phyloP scores from a whole-genome alignment of 352 stramenopile genomes.

The Globisporangium radiosum region DNA sequence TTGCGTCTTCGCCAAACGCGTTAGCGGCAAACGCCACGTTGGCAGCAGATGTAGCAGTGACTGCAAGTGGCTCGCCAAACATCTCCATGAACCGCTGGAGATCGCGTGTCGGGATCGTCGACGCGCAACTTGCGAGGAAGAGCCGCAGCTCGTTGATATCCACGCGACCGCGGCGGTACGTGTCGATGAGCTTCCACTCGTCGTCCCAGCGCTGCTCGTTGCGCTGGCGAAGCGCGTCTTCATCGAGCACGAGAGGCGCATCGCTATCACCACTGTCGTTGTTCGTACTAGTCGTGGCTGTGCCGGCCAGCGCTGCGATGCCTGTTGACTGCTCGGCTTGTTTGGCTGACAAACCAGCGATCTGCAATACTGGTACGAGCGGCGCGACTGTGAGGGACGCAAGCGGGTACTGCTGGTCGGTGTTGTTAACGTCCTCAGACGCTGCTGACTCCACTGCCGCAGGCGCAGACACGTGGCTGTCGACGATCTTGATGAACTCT shows the following conservation, averaged over 20 bases:
- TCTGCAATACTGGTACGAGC: constrained; percentile 1
- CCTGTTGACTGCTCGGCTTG: not conserved
- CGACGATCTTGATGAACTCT: constrained; percentile 76
- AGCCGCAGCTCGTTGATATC: constrained; percentile 31
- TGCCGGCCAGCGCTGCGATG: not conserved
- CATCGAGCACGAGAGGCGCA: not conserved
- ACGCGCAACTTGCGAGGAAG: constrained; percentile 43
- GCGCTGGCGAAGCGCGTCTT: constrained; percentile 17
- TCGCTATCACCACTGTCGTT: not conserved
- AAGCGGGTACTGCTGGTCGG: not conserved
- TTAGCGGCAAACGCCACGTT: not conserved
- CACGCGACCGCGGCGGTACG: constrained; percentile 35
- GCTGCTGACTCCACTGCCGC: not conserved
- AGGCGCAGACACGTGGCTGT: constrained; percentile 36
- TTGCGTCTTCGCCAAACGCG: no score
- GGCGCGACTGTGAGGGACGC: not conserved
- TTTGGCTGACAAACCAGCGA: not conserved
- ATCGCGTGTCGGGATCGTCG: constrained; percentile 29
- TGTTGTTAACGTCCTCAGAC: not conserved
- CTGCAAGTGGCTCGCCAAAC: constrained; percentile 28
- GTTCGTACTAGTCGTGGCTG: not conserved
- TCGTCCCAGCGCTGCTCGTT: constrained; percentile 29
- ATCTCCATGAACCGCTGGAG: constrained; percentile 51
- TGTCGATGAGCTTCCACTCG: constrained; percentile 58
- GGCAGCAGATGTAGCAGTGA: not conserved